These are phyloP conservation scores for Beauveria rudraprayagi DNA, from an alignment of 2,329 filamentous ascomycete genomes.

Conservation along the genomic window DNA sequence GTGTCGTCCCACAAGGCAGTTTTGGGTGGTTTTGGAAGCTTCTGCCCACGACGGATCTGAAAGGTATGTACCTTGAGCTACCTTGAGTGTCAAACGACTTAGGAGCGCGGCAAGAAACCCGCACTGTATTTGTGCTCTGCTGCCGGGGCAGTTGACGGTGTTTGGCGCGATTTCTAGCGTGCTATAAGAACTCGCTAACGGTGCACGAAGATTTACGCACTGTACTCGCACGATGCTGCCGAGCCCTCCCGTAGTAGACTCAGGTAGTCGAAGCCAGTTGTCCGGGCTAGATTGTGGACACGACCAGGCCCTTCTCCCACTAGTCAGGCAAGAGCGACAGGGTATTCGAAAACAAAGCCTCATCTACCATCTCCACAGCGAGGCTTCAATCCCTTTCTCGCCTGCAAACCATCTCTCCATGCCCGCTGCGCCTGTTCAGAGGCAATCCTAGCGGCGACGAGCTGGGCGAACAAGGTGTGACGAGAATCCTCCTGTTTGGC, in stretches of 20 bases:
- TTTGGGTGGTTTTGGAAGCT: slow-evolving; percentile 8
- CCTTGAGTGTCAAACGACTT: background rate
- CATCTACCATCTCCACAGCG: slow-evolving; percentile 27
- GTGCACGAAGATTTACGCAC: background rate
- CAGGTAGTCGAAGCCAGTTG: slow-evolving; percentile 14
- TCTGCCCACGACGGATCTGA: background rate
- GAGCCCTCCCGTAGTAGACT: background rate
- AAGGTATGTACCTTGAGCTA: background rate
- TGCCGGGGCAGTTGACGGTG: background rate
- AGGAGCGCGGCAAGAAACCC: background rate
- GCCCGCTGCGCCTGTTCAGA: slow-evolving; percentile 31
- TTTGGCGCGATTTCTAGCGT: background rate
- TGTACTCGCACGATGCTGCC: background rate
- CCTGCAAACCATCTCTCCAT: slow-evolving; percentile 22
- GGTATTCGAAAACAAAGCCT: slow-evolving; percentile 35
- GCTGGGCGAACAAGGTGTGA: slow-evolving; percentile 27
- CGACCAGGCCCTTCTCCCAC: slow-evolving; percentile 21
- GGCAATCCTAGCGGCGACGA: slow-evolving; percentile 30
- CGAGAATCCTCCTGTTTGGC: slow-evolving; percentile 15
- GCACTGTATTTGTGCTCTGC: background rate
- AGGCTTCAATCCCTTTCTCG: slow-evolving; percentile 19
- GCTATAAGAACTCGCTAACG: background rate
- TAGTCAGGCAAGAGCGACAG: slow-evolving; percentile 25
- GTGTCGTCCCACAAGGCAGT: slow-evolving; percentile 6
- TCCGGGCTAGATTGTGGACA: slow-evolving; percentile 12